Conservation (phyloP, 345 rosid genomes). For the Gossypium stocksii region DNA sequence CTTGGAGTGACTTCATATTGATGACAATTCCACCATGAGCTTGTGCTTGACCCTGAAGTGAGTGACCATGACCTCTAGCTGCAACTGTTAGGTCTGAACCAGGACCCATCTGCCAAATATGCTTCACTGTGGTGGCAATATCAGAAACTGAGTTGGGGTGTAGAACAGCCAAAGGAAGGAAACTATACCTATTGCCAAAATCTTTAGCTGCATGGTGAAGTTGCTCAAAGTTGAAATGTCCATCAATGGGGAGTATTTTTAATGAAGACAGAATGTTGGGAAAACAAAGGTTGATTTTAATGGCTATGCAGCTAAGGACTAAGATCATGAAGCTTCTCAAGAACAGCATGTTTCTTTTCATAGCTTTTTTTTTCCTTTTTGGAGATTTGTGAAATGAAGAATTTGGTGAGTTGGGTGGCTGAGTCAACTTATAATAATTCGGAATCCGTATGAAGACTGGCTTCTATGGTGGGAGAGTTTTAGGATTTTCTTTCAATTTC, state of each 20-base stretch:
- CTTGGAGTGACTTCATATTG: constrained; percentile 68
- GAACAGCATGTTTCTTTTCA: constrained; percentile 41
- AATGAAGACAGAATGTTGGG: constrained; percentile 61
- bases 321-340: constrained; percentile 53
- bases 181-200: constrained; percentile 69
- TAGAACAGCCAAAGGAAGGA: constrained; percentile 68
- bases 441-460: constrained; percentile 69
- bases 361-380: not conserved
- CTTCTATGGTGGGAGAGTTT: constrained; percentile 52
- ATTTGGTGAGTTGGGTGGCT: constrained; percentile 35
- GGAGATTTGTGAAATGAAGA: constrained; percentile 19
- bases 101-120: constrained; percentile 82
- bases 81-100: constrained; percentile 73
- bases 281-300: constrained; percentile 53
- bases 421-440: constrained; percentile 54
- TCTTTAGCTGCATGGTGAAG: constrained; percentile 74
- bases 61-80: constrained; percentile 92
- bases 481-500: constrained; percentile 38
- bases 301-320: constrained; percentile 55
- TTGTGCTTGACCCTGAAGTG: constrained; percentile 85
- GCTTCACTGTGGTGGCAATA: constrained; percentile 62
- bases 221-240: constrained; percentile 64
- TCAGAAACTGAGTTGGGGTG: constrained; percentile 79
- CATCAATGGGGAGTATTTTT: constrained; percentile 55
- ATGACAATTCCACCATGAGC: constrained; percentile 69